Evolutionary conservation across 768 basidiomycete species (phyloP).

Genomic region (Lyophyllum shimeji): DNA sequence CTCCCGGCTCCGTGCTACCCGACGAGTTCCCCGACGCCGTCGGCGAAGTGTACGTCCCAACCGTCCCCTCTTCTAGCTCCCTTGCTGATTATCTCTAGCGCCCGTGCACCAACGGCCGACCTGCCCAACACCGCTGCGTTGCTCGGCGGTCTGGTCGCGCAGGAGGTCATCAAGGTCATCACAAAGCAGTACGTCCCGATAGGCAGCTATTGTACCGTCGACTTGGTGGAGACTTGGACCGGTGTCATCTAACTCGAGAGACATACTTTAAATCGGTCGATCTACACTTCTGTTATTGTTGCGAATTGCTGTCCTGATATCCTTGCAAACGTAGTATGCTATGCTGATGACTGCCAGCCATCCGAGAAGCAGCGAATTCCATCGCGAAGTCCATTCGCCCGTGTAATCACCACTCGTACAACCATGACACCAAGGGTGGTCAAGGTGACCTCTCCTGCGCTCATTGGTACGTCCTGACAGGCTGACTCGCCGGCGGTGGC

Average conservation of each 20-base stretch:
- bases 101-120: conserved; percentile 78
- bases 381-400: too few relatives aligned
- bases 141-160: conserved; percentile 90
- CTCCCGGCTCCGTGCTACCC: conserved; percentile 47
- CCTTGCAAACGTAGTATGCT: not conserved
- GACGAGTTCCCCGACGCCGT: conserved; percentile 58
- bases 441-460: too few relatives aligned
- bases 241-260: conserved; percentile 40
- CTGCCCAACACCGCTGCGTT: conserved; percentile 93
- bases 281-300: not conserved
- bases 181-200: conserved; percentile 95
- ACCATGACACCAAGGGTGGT: too few relatives aligned
- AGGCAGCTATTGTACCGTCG: conserved; percentile 80
- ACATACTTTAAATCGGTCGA: not conserved
- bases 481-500: too few relatives aligned
- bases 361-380: too few relatives aligned
- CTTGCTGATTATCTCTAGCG: conserved; percentile 44
- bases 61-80: not conserved
- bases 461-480: too few relatives aligned
- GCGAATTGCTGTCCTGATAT: not conserved
- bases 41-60: conserved; percentile 72
- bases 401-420: too few relatives aligned
- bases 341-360: too few relatives aligned
- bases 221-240: conserved; percentile 81
- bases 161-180: conserved; percentile 96